These are phyloP conservation scores for Pestalotiopsis sp. DNA, from an alignment of 2,329 filamentous ascomycete species.

Conservation along the genomic window DNA sequence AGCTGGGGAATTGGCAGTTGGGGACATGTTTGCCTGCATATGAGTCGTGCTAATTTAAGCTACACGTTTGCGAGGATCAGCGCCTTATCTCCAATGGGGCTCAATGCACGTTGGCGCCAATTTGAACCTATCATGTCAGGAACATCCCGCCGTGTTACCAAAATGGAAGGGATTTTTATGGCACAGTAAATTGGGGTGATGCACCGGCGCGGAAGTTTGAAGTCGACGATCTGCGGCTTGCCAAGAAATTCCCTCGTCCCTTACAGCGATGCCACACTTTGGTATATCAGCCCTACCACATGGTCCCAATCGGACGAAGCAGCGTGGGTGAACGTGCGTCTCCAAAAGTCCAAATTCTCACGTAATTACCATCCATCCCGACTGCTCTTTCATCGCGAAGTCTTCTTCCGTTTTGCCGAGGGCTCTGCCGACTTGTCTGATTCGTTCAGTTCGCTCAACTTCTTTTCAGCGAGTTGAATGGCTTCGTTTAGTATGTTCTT, in stretches of 20 bases:
- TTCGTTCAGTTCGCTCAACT: conserved; percentile 21
- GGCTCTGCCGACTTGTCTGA: conserved; percentile 22
- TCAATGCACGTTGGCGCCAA: background rate
- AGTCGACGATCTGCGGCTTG: background rate
- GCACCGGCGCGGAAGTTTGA: background rate
- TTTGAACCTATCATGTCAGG: background rate
- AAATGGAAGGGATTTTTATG: background rate
- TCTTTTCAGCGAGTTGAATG: conserved; percentile 37
- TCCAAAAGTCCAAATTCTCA: background rate
- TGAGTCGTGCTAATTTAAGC: background rate
- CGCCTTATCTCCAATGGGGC: background rate
- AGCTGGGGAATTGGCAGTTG: background rate
- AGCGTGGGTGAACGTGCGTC: background rate
- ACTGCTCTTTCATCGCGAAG: background rate
- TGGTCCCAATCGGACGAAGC: background rate
- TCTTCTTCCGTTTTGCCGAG: conserved; percentile 29
- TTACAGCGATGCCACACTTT: background rate
- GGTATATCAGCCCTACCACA: background rate
- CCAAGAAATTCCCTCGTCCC: background rate
- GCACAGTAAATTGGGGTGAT: background rate
- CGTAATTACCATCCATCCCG: background rate
- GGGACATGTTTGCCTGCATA: background rate
- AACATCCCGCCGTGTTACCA: background rate
- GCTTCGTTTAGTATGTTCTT: conserved; percentile 66
- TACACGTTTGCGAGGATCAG: background rate